Base-by-base conservation (phyloP, 2,329 filamentous ascomycete genomes). In the Alternaria sp. region DNA sequence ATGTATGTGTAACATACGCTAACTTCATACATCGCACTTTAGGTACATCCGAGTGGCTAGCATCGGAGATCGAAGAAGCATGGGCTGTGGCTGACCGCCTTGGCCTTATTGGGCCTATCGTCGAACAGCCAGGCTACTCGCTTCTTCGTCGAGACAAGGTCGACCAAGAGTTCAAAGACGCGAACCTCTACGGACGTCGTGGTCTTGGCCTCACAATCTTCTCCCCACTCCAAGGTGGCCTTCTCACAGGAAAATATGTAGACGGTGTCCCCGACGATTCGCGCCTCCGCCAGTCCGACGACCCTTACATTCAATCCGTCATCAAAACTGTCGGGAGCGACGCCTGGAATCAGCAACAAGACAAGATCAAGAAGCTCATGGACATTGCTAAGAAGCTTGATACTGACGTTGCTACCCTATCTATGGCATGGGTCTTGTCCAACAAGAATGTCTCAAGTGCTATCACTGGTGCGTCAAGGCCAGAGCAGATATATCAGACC, bases 181-280 rank as follows among this genome's bases (percentile, higher is more conserved):
- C 80, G 16, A 82, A 82, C 62, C 73, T 88, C 7, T 88, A 81
- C 74, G 69, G 82, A 43, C 80, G 86, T 59, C 83, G 83, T 74
- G 79, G 84, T 51, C 82, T 86, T 59, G 85, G 86, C 52, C 83
- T 86, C 36, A 85, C 83, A 25, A 81, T 83, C 69, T 87, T 85
- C 81, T 83, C 80, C 4, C 85, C 86, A 9, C 81, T 88, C 6
- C 83, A 83, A 46, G 84, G 81, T 34, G 86, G 86, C 51, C 74
- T 89, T 40, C 77, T 89, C 49, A 88, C 85, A 7, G 86, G 86
- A 69, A 89, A 89, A 79, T 89, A 89, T 81, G 85, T 88, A 74
- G 81, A 87, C 64, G 86, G 85, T 46, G 84, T 88, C 48, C 85
- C 86, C 9, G 82, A 85, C 67, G 85, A 84, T 68, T 87, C 84